Conservation (phyloP, 2,329 filamentous ascomycete species). For the Cladosporium sp. region DNA sequence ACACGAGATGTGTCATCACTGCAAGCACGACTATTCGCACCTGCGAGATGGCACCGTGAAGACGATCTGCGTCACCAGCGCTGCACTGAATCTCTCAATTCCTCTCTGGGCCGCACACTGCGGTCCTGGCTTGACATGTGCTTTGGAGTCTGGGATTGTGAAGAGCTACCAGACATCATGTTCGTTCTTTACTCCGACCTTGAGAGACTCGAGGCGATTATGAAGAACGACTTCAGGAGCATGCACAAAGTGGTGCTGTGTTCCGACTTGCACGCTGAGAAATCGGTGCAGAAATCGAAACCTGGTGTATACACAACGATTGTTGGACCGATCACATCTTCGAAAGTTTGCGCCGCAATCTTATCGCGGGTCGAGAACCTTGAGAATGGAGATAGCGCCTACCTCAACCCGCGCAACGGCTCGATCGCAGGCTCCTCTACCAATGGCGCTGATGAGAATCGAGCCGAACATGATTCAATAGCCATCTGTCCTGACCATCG, state of each 20-base stretch:
- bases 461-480: not conserved
- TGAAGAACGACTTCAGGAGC: not conserved
- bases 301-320: not conserved
- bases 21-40: constrained; percentile 13
- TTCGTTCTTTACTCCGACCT: constrained; percentile 1
- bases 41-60: not conserved
- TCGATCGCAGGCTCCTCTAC: not conserved
- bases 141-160: not conserved
- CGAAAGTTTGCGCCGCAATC: constrained; percentile 1
- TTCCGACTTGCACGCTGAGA: constrained; percentile 8
- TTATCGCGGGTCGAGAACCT: not conserved
- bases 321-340: constrained; percentile 11
- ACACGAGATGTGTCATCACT: constrained; percentile 27
- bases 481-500: not conserved
- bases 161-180: constrained; percentile 2
- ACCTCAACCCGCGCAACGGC: not conserved
- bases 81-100: constrained; percentile 9
- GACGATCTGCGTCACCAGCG: constrained; percentile 15
- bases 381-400: not conserved
- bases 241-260: constrained; percentile 8
- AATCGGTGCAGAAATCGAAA: not conserved
- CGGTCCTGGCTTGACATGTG: constrained; percentile 8
- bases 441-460: not conserved
- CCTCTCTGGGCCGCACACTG: constrained; percentile 19
- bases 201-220: not conserved